Percentiles rank a stretch among this genome's conserved stretches.
These are phyloP conservation scores for Ustilago sp. DNA, from an alignment of 1,284 basidiomycete species.

Conservation along the genomic window DNA sequence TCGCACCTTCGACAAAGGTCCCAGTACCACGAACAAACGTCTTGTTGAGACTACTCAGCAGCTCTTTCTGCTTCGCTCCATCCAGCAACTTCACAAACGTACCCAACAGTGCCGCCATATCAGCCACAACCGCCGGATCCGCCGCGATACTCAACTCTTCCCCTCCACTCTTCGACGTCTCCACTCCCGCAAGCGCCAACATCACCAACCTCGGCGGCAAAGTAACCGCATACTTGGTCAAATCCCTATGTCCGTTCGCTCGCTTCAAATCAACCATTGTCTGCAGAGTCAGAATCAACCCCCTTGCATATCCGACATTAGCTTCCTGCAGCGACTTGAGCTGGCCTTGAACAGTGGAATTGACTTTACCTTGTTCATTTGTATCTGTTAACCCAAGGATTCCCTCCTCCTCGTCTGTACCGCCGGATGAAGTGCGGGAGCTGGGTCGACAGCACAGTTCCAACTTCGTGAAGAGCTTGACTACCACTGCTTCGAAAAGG, in stretches of 20 bases:
- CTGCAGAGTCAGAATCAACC: slow-evolving; percentile 60
- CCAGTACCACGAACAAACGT: slow-evolving; percentile 26
- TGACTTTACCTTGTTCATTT: slow-evolving; percentile 78
- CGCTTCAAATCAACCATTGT: slow-evolving; percentile 61
- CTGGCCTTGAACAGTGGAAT: slow-evolving; percentile 72
- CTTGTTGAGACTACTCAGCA: slow-evolving; percentile 43
- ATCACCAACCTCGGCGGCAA: slow-evolving; percentile 52
- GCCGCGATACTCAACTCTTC: slow-evolving; percentile 35
- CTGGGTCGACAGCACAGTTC: slow-evolving; percentile 79
- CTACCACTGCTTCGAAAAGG: slow-evolving; percentile 85
- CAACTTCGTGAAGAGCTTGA: slow-evolving; percentile 83
- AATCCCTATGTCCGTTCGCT: slow-evolving; percentile 44
- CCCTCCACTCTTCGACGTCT: not conserved
- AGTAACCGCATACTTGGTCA: slow-evolving; percentile 52
- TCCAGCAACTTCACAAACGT: slow-evolving; percentile 52
- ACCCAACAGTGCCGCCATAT: slow-evolving; percentile 49
- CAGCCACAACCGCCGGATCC: slow-evolving; percentile 48
- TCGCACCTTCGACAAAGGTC: slow-evolving; percentile 11
- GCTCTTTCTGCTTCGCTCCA: slow-evolving; percentile 40
- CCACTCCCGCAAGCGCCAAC: slow-evolving; percentile 34
- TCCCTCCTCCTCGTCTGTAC: not conserved
- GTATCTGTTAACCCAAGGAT: slow-evolving; percentile 78
- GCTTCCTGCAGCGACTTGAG: slow-evolving; percentile 32
- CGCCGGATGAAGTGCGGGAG: slow-evolving; percentile 71
- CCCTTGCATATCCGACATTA: slow-evolving; percentile 63